Evolutionary conservation across 352 stramenopile genomes (phyloP).

Genomic region (Globisporangium cederbergense): DNA sequence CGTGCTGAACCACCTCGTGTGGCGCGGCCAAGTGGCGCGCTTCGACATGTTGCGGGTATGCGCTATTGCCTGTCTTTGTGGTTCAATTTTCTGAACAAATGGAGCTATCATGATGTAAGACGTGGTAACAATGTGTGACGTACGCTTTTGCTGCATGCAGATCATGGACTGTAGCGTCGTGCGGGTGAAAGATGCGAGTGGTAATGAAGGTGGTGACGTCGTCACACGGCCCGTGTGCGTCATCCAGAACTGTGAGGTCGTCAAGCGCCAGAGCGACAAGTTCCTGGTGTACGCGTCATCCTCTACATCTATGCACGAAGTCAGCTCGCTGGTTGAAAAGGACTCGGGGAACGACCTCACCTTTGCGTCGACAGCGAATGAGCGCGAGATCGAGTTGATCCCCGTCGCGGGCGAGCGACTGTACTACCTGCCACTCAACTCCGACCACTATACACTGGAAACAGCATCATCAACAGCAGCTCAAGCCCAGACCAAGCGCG

Average conservation of each 20-base stretch:
- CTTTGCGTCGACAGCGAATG: conserved; percentile 34
- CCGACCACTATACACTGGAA: conserved; percentile 42
- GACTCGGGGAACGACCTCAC: conserved; percentile 19
- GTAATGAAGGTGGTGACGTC: not conserved
- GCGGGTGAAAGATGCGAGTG: not conserved
- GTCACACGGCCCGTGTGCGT: conserved; percentile 18
- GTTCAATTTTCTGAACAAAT: not conserved
- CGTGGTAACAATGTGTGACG: not conserved
- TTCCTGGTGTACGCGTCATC: not conserved
- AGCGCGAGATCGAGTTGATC: conserved; percentile 41
- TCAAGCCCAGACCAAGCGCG: not conserved
- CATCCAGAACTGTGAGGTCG: conserved; percentile 17
- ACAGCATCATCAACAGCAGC: not conserved
- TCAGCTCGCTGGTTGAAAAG: not conserved
- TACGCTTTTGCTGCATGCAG: not conserved
- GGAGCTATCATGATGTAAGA: not conserved
- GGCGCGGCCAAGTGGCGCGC: conserved; percentile 25
- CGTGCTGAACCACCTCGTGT: conserved; percentile 37
- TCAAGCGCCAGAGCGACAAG: not conserved
- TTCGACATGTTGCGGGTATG: conserved; percentile 33
- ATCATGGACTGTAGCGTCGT: conserved; percentile 10
- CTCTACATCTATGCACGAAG: not conserved
- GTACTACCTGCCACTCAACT: conserved; percentile 57
- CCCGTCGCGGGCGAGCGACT: conserved; percentile 39
- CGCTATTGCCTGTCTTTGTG: conserved; percentile 5